Percentiles rank a stretch among this genome's conserved stretches.
phyloP scores from a whole-genome alignment of 768 basidiomycete genomes.

The Boletus sensibilis region DNA sequence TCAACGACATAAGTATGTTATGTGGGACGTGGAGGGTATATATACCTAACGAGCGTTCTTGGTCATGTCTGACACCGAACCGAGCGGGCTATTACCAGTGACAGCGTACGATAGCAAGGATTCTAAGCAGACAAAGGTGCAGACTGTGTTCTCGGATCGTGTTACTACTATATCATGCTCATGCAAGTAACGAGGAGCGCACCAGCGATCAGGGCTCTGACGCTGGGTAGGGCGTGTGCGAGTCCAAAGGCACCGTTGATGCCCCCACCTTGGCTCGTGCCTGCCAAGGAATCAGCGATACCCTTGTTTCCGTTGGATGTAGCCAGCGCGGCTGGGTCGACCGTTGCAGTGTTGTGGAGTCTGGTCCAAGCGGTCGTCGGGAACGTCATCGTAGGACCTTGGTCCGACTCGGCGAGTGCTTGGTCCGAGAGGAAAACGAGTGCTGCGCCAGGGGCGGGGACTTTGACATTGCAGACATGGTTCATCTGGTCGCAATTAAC shows the following conservation, averaged over 20 bases:
- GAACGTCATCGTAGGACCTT: conserved; percentile 45
- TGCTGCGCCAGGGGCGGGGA: conserved; percentile 72
- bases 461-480: conserved; percentile 56
- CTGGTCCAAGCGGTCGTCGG: conserved; percentile 44
- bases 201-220: conserved; percentile 17
- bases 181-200: conserved; percentile 10
- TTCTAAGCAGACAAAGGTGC: conserved; percentile 12
- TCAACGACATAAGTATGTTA: conserved; percentile 12
- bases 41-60: conserved; percentile 3
- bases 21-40: conserved; percentile 20
- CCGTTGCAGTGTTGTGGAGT: conserved; percentile 47
- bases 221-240: conserved; percentile 10
- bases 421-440: conserved; percentile 64
- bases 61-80: neutral
- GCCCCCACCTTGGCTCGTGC: conserved; percentile 8
- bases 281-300: conserved; percentile 16
- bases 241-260: conserved; percentile 1
- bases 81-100: neutral
- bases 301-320: conserved; percentile 61
- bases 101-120: conserved; percentile 9
- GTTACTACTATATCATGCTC: neutral
- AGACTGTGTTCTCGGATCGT: conserved; percentile 1
- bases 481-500: conserved; percentile 55
- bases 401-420: conserved; percentile 37
- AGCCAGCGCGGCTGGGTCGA: conserved; percentile 55